phyloP scores from a whole-genome alignment of 2,329 filamentous ascomycete genomes.

The Lojkania enalia region DNA sequence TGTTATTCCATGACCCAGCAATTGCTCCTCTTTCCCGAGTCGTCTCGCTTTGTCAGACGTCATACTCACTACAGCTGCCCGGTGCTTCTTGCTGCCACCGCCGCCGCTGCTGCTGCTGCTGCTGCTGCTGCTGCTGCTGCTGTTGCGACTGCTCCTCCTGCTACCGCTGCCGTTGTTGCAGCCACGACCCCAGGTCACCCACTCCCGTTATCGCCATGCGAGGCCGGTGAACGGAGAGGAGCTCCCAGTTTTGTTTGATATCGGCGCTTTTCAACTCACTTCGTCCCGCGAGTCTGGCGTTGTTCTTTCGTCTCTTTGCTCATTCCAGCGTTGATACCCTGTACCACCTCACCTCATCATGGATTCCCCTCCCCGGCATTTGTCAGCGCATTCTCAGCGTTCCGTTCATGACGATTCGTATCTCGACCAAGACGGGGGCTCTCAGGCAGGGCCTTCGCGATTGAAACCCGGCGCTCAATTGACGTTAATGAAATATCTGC shows the following conservation, averaged over 20 bases:
- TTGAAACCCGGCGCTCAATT: constrained; percentile 46
- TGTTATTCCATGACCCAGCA: constrained; percentile 14
- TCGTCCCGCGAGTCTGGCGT: constrained; percentile 3
- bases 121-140: too few species aligned
- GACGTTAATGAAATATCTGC: constrained; percentile 48
- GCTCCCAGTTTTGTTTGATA: constrained; percentile 3
- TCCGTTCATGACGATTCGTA: constrained; percentile 18
- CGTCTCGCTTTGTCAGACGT: constrained; percentile 26
- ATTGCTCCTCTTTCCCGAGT: constrained; percentile 19
- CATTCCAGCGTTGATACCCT: constrained; percentile 35
- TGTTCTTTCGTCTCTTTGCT: constrained; percentile 12
- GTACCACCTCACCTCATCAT: constrained; percentile 37
- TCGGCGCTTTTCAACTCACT: constrained; percentile 4
- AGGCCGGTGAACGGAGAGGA: constrained; percentile 24
- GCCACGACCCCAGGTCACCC: constrained; percentile 20
- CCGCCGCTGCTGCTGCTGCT: too few species aligned
- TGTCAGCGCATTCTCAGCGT: constrained; percentile 24
- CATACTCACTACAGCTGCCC: constrained; percentile 27
- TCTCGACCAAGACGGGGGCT: constrained; percentile 17
- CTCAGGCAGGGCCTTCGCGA: constrained; percentile 33
- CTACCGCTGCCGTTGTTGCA: constrained; percentile 17
- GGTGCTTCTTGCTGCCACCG: too few species aligned
- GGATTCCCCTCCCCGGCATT: constrained; percentile 32
- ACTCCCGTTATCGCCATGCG: constrained; percentile 33
- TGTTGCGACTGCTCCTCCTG: too few species aligned